Conservation (phyloP, 768 basidiomycete species). For the Amanita pallidorosea region DNA sequence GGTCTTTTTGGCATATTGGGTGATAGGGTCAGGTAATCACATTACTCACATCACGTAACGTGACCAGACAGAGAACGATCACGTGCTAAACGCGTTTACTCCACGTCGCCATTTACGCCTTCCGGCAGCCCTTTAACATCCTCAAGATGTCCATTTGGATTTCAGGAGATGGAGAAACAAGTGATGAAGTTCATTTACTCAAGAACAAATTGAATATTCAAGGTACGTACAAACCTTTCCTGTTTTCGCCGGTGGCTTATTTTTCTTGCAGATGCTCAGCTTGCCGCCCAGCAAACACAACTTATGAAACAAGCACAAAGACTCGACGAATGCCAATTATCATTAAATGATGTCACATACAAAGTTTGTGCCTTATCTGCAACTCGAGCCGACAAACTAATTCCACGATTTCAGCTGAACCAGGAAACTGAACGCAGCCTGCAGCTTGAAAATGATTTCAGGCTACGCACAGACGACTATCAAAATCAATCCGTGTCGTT, state of each 20-base stretch:
- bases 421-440: conserved; percentile 46
- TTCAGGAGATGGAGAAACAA: conserved; percentile 33
- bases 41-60: too few relatives aligned
- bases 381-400: conserved; percentile 3
- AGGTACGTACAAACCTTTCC: conserved; percentile 20
- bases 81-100: conserved; percentile 1
- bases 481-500: conserved; percentile 40
- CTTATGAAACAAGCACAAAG: conserved; percentile 29
- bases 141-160: conserved; percentile 40
- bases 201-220: conserved; percentile 40
- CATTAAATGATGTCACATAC: conserved; percentile 33
- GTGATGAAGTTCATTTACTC: conserved; percentile 33
- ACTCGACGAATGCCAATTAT: conserved; percentile 29
- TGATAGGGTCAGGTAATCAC: too few relatives aligned
- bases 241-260: conserved; percentile 7
- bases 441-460: conserved; percentile 40
- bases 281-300: conserved; percentile 35
- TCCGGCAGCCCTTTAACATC: too few relatives aligned
- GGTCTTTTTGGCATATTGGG: too few relatives aligned
- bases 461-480: conserved; percentile 42
- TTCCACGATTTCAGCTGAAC: conserved; percentile 31
- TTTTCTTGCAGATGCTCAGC: conserved; percentile 29
- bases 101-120: too few relatives aligned
- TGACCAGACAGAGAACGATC: neutral
- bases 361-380: conserved; percentile 23